Conservation (phyloP, 495 filamentous ascomycete species). For the Penicillium herquei region DNA sequence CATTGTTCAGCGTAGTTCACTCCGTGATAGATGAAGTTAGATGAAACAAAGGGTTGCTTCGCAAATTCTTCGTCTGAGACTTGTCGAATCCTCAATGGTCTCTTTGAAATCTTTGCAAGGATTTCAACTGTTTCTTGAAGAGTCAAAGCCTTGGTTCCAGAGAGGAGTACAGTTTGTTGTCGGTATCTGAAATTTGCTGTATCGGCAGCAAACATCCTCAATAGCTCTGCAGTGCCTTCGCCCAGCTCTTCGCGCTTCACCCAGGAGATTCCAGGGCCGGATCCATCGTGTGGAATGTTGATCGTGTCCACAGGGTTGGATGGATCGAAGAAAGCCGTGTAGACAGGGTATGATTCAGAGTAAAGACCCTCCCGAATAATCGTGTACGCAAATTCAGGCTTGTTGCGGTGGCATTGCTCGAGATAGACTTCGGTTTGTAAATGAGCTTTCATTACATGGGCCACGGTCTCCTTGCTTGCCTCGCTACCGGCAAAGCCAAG, state of each 20-base stretch:
- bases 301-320: slow-evolving; percentile 33
- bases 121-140: slow-evolving; percentile 40
- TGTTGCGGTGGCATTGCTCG: slow-evolving; percentile 22
- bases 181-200: slow-evolving; percentile 24
- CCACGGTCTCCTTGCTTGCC: slow-evolving; percentile 42
- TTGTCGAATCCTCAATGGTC: slow-evolving; percentile 27
- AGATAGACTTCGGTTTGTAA: slow-evolving; percentile 61
- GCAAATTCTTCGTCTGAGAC: slow-evolving; percentile 43
- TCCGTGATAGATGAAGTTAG: slow-evolving; percentile 27
- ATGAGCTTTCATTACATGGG: slow-evolving; percentile 68
- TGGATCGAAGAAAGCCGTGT: slow-evolving; percentile 60
- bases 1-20: slow-evolving; percentile 29
- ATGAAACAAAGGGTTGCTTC: slow-evolving; percentile 28
- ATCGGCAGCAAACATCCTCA: slow-evolving; percentile 24
- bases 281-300: slow-evolving; percentile 49
- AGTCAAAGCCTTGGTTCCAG: slow-evolving; percentile 36
- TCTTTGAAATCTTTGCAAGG: slow-evolving; percentile 30
- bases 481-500: slow-evolving; percentile 54
- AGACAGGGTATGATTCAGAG: slow-evolving; percentile 66
- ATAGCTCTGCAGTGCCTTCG: slow-evolving; percentile 45
- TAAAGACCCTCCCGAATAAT: slow-evolving; percentile 63
- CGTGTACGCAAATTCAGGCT: slow-evolving; percentile 54
- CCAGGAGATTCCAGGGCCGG: slow-evolving; percentile 49
- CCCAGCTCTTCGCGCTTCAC: slow-evolving; percentile 51
- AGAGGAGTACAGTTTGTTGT: slow-evolving; percentile 39